phyloP scores from a whole-genome alignment of 2,329 filamentous ascomycete genomes.

The Xylaria sp. region DNA sequence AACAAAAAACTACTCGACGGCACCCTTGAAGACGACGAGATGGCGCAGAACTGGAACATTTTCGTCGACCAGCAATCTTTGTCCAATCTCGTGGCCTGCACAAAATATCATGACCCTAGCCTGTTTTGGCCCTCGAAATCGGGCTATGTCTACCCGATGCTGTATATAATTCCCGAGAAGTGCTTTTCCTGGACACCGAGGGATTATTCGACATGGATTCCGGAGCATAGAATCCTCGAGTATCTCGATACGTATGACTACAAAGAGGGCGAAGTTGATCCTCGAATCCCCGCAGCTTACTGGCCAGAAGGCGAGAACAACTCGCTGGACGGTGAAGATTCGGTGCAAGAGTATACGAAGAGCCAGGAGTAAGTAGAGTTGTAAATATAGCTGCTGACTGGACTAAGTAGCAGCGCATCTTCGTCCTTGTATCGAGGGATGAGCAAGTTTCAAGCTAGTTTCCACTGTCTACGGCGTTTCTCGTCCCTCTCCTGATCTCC shows the following conservation, averaged over 20 bases:
- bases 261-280: background rate
- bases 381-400: background rate
- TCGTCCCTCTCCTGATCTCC: background rate
- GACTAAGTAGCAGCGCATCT: background rate
- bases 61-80: background rate
- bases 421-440: background rate
- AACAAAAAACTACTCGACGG: background rate
- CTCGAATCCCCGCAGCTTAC: background rate
- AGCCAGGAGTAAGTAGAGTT: background rate
- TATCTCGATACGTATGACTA: constrained; percentile 9
- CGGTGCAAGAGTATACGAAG: background rate
- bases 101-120: background rate
- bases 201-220: background rate
- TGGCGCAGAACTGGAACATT: constrained; percentile 10
- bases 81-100: background rate
- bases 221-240: background rate
- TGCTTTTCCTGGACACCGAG: constrained; percentile 8
- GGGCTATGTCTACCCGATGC: constrained; percentile 11
- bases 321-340: background rate
- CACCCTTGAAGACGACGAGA: background rate
- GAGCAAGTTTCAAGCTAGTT: background rate
- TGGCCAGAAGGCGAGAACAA: background rate
- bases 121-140: background rate
- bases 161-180: background rate
- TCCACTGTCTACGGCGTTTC: background rate